Conservation (phyloP, 2,329 filamentous ascomycete genomes). For the Onygenales sp. region DNA sequence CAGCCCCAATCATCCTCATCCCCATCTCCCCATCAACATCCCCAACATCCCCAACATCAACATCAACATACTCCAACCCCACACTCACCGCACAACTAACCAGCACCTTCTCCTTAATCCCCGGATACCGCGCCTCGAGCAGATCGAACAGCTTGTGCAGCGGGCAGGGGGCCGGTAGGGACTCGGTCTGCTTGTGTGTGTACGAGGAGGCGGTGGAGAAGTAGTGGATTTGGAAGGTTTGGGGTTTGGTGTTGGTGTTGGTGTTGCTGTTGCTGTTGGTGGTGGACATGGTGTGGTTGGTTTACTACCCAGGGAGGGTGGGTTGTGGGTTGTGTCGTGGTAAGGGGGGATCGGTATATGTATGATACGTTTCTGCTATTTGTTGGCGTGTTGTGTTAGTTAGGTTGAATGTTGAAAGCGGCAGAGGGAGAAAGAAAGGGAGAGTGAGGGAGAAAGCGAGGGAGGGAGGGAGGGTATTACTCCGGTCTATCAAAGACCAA, state of each 20-base stretch:
- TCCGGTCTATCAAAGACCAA: too few relatives aligned
- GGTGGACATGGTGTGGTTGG: slow-evolving; percentile 1
- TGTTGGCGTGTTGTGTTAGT: too few relatives aligned
- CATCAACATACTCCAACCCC: slow-evolving; percentile 36
- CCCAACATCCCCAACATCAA: slow-evolving; percentile 13
- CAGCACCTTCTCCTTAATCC: slow-evolving; percentile 30
- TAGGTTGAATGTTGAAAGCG: too few relatives aligned
- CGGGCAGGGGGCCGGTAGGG: slow-evolving; percentile 31
- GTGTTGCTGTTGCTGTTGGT: slow-evolving; percentile 2
- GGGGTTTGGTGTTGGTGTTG: neutral
- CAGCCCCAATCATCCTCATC: slow-evolving; percentile 21
- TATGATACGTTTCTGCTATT: too few relatives aligned
- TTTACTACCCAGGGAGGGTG: neutral
- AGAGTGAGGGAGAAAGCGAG: too few relatives aligned
- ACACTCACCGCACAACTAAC: slow-evolving; percentile 33
- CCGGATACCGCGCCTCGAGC: slow-evolving; percentile 33
- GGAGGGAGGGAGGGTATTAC: too few relatives aligned
- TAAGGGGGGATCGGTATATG: too few relatives aligned
- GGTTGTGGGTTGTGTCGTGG: too few relatives aligned
- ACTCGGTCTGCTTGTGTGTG: slow-evolving; percentile 30
- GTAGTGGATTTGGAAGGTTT: slow-evolving; percentile 36
- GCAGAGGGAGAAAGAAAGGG: too few relatives aligned
- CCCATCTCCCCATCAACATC: slow-evolving; percentile 11
- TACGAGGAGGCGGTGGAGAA: slow-evolving; percentile 36
- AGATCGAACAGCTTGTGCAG: slow-evolving; percentile 26